Evolutionary conservation across 306 rosid genomes (phyloP).

Genomic region (Vicia sativa): DNA sequence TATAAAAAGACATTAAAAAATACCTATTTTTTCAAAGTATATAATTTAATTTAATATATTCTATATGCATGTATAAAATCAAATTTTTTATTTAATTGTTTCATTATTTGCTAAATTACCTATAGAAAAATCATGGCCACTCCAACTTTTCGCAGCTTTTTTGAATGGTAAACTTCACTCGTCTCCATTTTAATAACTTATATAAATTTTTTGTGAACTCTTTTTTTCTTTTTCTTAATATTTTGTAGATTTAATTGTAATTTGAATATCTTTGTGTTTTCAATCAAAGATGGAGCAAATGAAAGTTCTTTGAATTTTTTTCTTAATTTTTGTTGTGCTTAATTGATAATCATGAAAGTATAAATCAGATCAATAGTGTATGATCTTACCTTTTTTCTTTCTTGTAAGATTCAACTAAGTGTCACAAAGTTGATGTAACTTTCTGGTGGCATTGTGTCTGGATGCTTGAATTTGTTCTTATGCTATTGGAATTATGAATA

Average conservation of each 20-base stretch:
- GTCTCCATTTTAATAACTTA: constrained; percentile 21
- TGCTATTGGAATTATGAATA: constrained; percentile 19
- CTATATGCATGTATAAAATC: neutral
- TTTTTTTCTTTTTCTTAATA: neutral
- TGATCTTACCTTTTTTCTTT: neutral
- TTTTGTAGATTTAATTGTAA: constrained; percentile 1
- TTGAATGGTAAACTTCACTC: constrained; percentile 43
- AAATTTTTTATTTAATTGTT: neutral
- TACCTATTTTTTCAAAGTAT: neutral
- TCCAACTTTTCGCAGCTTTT: constrained; percentile 41
- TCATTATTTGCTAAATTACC: neutral
- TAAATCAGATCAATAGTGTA: constrained; percentile 17
- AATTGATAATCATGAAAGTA: neutral
- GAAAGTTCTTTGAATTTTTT: constrained; percentile 1
- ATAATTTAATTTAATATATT: neutral
- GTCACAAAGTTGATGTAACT: neutral
- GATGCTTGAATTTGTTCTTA: constrained; percentile 2
- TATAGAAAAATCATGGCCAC: constrained; percentile 33
- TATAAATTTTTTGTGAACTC: constrained; percentile 6
- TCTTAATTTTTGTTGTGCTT: neutral
- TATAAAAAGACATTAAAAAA: neutral
- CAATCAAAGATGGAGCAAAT: constrained; percentile 11
- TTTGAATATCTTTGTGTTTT: neutral
- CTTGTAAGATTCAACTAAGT: constrained; percentile 8
- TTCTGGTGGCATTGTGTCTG: neutral